Base-by-base conservation (phyloP, 257 asterid genomes). In the Solanum corneliomulleri region DNA sequence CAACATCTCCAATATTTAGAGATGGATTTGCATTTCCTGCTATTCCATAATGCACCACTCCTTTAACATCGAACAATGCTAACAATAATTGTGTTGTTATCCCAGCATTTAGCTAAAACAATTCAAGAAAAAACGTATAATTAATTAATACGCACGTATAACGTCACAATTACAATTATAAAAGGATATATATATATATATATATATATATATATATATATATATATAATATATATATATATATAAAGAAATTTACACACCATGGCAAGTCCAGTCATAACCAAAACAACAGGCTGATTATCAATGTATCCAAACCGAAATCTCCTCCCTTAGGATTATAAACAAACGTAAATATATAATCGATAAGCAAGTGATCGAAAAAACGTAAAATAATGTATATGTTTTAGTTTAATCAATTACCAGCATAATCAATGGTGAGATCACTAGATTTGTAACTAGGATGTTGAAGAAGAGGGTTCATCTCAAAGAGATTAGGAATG, bases 1-100 rank as follows among this genome's bases (percentile, higher is more conserved):
- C 60, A 60, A 94, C 96, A 91, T 94, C 95, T 83, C 96, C 96
- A 72, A 93, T 87, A 56, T 91, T 68, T 9, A 88, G 78, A 14
- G 90, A 62, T n/a, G 95, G 91, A 70, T 93, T 90, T 86, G 93
- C 93, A 90, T 93, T 93, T 52, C 98, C 98, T 33, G 94, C 95
- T 69, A 93, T 92, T 11, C 98, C 98, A 86, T 89, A 94, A 68
- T 94, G 96, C 74, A 94, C 92, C 21, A 94, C 93, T 62, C 96
- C 95, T 89, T 91, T 89, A 25, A 93, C 78, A 4, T 88, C 84
- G 87, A 94, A 94, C 35, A 89, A 58, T 70, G 90, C 90, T 86
- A 94, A 9, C 49, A 93, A 86, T 3, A 94, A 88, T 58, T 94
- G 96, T 14, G 98, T 94, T 2, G 95, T 91, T 44, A 89, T 87